phyloP scores from a whole-genome alignment of 306 rosid species.

The Glycine soja region DNA sequence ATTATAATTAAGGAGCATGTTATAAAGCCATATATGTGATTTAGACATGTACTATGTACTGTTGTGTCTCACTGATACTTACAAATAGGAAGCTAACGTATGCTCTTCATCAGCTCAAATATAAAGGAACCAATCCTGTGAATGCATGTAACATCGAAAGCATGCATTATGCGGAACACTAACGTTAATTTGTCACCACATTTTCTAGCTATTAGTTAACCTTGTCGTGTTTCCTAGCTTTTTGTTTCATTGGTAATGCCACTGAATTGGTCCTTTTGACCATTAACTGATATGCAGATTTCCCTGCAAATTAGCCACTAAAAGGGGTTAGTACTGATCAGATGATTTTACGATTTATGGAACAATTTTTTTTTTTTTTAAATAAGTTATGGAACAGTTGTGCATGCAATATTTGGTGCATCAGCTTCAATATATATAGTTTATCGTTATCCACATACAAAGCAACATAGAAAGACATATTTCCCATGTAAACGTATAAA shows the following conservation, averaged over 20 bases:
- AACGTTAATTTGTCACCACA: no score
- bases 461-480: neutral
- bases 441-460: neutral
- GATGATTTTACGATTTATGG: neutral
- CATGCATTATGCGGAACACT: neutral
- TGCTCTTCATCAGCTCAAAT: no score
- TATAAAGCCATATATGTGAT: neutral
- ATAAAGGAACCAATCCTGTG: constrained; percentile 26
- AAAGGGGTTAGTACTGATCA: neutral
- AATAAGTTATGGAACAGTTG: neutral
- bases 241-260: neutral
- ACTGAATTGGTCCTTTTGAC: constrained; percentile 12
- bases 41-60: neutral
- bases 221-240: neutral
- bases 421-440: neutral
- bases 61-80: neutral
- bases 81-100: neutral
- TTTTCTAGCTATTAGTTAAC: no score
- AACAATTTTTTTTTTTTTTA: no score
- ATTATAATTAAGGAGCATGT: neutral
- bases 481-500: neutral
- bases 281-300: constrained; percentile 11
- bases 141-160: neutral
- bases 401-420: neutral
- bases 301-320: neutral